A percentile compares a stretch with the other conserved stretches of the same genome.
phyloP scores from a whole-genome alignment of 139 green algal species.

The Coccomyxa sp. region DNA sequence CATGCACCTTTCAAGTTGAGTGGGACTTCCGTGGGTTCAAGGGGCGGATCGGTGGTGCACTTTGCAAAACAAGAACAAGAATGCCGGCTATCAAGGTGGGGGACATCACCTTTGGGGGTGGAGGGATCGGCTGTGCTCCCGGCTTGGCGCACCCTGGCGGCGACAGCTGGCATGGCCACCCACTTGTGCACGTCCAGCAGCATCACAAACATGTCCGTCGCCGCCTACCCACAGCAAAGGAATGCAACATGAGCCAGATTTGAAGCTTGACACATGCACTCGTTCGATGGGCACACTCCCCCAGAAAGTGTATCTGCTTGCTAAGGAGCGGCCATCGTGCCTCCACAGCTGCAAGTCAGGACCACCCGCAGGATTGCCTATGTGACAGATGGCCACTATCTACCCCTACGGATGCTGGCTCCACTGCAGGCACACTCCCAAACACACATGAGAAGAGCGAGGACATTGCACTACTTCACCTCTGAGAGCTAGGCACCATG shows the following conservation, averaged over 20 bases:
- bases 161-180: conserved; percentile 59
- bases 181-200: conserved; percentile 85
- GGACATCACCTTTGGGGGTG: background rate
- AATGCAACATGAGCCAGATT: background rate
- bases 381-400: background rate
- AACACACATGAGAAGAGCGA: too few relatives aligned
- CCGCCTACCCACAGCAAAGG: background rate
- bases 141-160: conserved; percentile 6
- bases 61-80: background rate
- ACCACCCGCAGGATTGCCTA: background rate
- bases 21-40: too few relatives aligned
- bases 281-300: too few relatives aligned
- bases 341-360: background rate
- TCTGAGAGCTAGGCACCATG: too few relatives aligned
- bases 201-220: conserved; percentile 65
- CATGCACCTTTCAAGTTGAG: too few relatives aligned
- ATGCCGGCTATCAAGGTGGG: background rate
- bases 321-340: background rate
- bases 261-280: background rate
- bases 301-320: background rate
- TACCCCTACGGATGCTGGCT: too few relatives aligned
- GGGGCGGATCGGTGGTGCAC: background rate
- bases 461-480: too few relatives aligned
- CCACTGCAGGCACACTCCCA: too few relatives aligned
- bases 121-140: background rate